phyloP scores from a whole-genome alignment of 805 yeast genomes.

The Isabelozyma gotoi region DNA sequence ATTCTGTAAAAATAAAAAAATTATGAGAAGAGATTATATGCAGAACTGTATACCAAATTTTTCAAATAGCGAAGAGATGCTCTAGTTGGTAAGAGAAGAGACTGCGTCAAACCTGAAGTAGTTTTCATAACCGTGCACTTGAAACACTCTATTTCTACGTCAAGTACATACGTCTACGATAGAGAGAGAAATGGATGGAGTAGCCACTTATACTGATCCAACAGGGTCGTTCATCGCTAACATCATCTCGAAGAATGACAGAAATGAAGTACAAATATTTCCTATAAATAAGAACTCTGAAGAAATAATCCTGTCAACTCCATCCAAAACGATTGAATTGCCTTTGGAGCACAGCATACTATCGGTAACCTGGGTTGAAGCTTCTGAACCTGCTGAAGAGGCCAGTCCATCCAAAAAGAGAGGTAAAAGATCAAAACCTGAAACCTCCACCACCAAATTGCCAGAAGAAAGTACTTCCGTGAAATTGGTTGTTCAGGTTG shows the following conservation, averaged over 20 bases:
- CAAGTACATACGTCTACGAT: too few relatives aligned
- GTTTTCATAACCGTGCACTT: too few relatives aligned
- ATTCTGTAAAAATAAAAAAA: neutral
- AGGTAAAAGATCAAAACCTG: conserved; percentile 17
- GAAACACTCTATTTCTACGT: too few relatives aligned
- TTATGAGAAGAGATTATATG: neutral
- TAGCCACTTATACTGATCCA: conserved; percentile 14
- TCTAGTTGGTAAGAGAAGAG: too few relatives aligned
- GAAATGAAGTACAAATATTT: conserved; percentile 47
- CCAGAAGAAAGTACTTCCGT: neutral
- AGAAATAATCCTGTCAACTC: neutral
- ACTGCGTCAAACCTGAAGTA: too few relatives aligned
- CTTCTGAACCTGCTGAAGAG: conserved; percentile 5
- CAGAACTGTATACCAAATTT: neutral
- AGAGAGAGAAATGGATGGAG: neutral
- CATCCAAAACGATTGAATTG: conserved; percentile 36
- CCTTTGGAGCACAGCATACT: conserved; percentile 37
- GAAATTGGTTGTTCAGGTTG: conserved; percentile 31
- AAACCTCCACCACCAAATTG: neutral
- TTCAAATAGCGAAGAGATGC: neutral
- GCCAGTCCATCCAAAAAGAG: conserved; percentile 6
- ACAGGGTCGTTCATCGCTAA: conserved; percentile 34
- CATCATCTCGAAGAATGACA: conserved; percentile 41
- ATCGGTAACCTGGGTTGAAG: conserved; percentile 35
- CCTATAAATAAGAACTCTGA: conserved; percentile 15